phyloP scores from a whole-genome alignment of 164 flowering plant genomes.

The Houttuynia cordata region DNA sequence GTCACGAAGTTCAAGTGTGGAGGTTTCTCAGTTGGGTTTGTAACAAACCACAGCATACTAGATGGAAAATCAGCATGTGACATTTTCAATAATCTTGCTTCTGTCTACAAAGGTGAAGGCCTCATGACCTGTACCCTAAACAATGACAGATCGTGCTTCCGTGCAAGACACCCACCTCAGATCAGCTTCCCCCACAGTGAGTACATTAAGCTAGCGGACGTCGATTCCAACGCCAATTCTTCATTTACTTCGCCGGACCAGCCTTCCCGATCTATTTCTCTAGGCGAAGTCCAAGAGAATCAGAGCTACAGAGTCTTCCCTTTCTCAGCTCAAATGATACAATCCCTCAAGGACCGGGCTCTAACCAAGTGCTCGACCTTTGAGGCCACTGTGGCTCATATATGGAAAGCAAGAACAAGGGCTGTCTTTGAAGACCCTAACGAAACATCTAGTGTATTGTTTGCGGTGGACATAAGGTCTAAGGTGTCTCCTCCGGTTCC shows the following conservation, averaged over 20 bases:
- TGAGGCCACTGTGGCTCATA: constrained; percentile 31
- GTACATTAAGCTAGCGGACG: constrained; percentile 13
- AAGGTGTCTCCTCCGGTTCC: constrained; percentile 25
- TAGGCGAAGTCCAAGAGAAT: constrained; percentile 8
- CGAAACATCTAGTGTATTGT: constrained; percentile 21
- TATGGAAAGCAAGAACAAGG: constrained; percentile 31
- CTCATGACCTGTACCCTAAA: constrained; percentile 11
- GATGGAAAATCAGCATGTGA: constrained; percentile 40
- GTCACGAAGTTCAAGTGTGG: constrained; percentile 43
- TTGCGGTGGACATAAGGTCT: constrained; percentile 33
- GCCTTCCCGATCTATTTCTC: constrained; percentile 10
- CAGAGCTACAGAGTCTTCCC: constrained; percentile 23
- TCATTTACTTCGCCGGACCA: constrained; percentile 20
- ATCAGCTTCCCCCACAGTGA: constrained; percentile 27
- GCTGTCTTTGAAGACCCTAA: constrained; percentile 18
- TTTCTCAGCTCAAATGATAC: constrained; percentile 22
- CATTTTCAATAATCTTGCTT: constrained; percentile 31
- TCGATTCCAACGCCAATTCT: constrained; percentile 5
- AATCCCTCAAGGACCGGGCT: constrained; percentile 20
- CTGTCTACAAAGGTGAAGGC: constrained; percentile 31
- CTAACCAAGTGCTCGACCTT: constrained; percentile 26
- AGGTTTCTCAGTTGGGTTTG: constrained; percentile 34
- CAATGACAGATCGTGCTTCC: constrained; percentile 27
- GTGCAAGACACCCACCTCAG: constrained; percentile 31
- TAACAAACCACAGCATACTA: constrained; percentile 29